These are phyloP conservation scores for Gossypium bickii DNA, from an alignment of 345 rosid genomes.

Conservation along the genomic window DNA sequence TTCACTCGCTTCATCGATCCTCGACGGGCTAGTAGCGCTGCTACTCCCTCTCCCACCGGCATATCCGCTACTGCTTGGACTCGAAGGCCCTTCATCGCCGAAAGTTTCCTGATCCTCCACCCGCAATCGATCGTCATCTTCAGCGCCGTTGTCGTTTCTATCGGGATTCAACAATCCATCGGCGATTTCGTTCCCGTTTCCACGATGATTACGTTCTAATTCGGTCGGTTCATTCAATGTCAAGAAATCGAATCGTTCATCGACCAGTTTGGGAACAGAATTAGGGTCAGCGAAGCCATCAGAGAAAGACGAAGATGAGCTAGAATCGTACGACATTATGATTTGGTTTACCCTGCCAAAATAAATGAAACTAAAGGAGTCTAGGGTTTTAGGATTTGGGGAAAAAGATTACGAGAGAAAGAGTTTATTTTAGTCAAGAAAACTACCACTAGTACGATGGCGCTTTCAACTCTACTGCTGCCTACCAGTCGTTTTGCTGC, in stretches of 20 bases:
- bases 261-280: slow-evolving; percentile 23
- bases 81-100: slow-evolving; percentile 55
- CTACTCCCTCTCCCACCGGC: slow-evolving; percentile 95
- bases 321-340: slow-evolving; percentile 26
- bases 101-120: slow-evolving; percentile 24
- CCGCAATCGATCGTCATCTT: not conserved
- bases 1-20: slow-evolving; percentile 40
- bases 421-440: not conserved
- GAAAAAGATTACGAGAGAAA: not conserved
- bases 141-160: slow-evolving; percentile 16
- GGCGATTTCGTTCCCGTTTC: not conserved
- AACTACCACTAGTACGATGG: not conserved
- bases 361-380: not conserved
- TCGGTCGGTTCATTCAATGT: slow-evolving; percentile 24
- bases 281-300: slow-evolving; percentile 34
- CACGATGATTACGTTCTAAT: slow-evolving; percentile 10
- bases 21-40: slow-evolving; percentile 48
- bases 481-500: slow-evolving; percentile 5
- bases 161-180: slow-evolving; percentile 26
- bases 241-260: slow-evolving; percentile 30
- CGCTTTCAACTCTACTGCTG: not conserved
- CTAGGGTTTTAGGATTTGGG: slow-evolving; percentile 1
- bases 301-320: slow-evolving; percentile 28
- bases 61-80: slow-evolving; percentile 92
- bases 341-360: not conserved